phyloP scores from a whole-genome alignment of 202 grass and related monocot species.

The Panicum hallii region DNA sequence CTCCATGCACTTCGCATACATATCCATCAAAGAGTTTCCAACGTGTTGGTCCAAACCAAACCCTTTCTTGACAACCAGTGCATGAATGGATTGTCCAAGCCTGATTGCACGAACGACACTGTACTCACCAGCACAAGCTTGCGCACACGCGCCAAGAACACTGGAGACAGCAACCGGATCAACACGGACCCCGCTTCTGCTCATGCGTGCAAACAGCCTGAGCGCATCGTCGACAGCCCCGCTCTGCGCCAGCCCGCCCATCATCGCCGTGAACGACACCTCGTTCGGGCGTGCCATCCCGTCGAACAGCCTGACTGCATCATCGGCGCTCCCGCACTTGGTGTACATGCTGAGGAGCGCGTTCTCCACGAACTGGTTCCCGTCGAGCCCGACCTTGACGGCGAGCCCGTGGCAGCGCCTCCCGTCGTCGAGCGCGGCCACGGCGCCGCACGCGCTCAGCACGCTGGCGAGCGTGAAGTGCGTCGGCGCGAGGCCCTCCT shows the following conservation, averaged over 20 bases:
- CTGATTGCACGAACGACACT: slow-evolving; percentile 7
- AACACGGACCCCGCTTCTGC: slow-evolving; percentile 56
- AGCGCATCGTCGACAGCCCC: slow-evolving; percentile 64
- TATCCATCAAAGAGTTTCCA: slow-evolving; percentile 74
- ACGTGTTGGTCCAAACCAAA: slow-evolving; percentile 74
- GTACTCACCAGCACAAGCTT: slow-evolving; percentile 46
- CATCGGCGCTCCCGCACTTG: slow-evolving; percentile 52
- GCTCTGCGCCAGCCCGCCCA: slow-evolving; percentile 67
- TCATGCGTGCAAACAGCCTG: slow-evolving; percentile 74
- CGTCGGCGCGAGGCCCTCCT: slow-evolving; percentile 65
- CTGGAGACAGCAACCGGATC: slow-evolving; percentile 79
- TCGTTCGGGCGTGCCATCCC: slow-evolving; percentile 66
- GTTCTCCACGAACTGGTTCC: slow-evolving; percentile 77
- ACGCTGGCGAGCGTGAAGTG: slow-evolving; percentile 85
- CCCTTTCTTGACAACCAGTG: slow-evolving; percentile 64
- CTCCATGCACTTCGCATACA: slow-evolving; percentile 67
- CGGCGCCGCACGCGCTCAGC: slow-evolving; percentile 70
- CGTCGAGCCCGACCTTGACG: slow-evolving; percentile 66
- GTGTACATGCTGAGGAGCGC: slow-evolving; percentile 74
- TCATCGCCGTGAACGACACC: slow-evolving; percentile 88
- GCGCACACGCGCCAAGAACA: slow-evolving; percentile 64
- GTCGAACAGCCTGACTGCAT: slow-evolving; percentile 69
- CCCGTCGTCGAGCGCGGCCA: slow-evolving; percentile 58
- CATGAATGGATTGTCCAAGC: slow-evolving; percentile 59
- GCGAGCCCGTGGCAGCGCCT: slow-evolving; percentile 68